Evolutionary conservation across 2,329 filamentous ascomycete genomes (phyloP), one percentile per base, ranked within the genome.

Genomic region (Hypoxylon sp.): DNA sequence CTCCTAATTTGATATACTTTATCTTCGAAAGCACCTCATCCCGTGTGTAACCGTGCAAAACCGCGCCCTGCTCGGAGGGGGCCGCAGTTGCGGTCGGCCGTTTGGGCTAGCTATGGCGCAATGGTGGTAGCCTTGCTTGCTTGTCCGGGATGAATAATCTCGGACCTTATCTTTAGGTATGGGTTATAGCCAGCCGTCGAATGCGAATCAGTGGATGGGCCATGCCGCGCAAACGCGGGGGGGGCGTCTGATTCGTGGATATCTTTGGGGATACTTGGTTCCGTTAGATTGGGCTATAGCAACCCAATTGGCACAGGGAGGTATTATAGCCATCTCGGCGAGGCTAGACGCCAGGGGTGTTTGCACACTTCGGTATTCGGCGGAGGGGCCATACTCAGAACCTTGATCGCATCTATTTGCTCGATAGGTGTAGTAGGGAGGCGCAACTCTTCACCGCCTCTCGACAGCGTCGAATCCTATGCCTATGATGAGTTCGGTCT

Each of bases 51-150:
- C 61, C 64, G 61, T 59, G 32, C 19, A 37, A 51, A 62, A 65
- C 58, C 62, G 58, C 32, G 24, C 51, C 17, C 50, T 52, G 6
- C 15, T n/a, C n/a, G n/a, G n/a, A n/a, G n/a, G 24, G 44, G 37
- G n/a, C 37, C 34, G 34, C 54, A 46, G 49, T 26, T 53, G 30
- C 17, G 28, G 28, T 43, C 26, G 32, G 24, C 41, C 49, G 56
- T 65, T 65, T 62, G 65, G n/a, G n/a, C n/a, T n/a, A n/a, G 65
- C 65, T 59, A 59, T 52, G 55, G 59, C 52, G 62, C 53, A 54
- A 59, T 59, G 56, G 51, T 59, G 37, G 56, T 64, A 65, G 64
- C 61, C 64, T 67, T 65, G 65, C 64, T 67, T 65, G 65, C 62
- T 65, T 65, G 55, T 47, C 49, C 58, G 65, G 57, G 49, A 43